Base-by-base conservation (phyloP, 495 filamentous ascomycete genomes). In the Delitschia confertaspora region DNA sequence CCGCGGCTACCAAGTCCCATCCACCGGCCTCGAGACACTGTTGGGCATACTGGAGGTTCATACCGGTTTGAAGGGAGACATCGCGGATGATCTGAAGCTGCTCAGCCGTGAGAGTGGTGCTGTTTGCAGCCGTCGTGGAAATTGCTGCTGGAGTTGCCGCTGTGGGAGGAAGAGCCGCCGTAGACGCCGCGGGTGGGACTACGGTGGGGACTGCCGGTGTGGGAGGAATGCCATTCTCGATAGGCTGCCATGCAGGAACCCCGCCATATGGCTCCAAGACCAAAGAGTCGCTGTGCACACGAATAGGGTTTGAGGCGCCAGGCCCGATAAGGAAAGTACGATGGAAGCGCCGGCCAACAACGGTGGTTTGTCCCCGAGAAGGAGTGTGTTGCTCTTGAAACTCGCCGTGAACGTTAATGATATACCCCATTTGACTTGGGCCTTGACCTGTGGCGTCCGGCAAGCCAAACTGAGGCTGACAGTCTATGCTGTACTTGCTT, bases 281-380 rank as follows among this genome's bases (percentile, higher is more conserved):
- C 33, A 93, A 69, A 55, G 85, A 75, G 61, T 96, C 89, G 58
- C 72, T 87, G 38, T 88, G 69, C 14, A 95, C 84, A 29, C 88
- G 72, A 29, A 95, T 76, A 3, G 72, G 70, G 14, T 69, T 51
- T 5, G 69, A 71, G 18, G 68, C 70, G 24, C 84, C 85, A 3
- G 87, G 87, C 0, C 86, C 85, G 14, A 96, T 68, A 31, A 88
- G 68, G 52, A 96, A 87, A 0, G 78, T 85, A 17, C 89, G 78
- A 47, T 89, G 83, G 64, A 95, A 96, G 51, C 81, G 85, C 47
- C 89, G 80, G 3, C 60, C 67, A 42, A 72, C 43, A 22, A 46
- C 33, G 10, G 70, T 20, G 74, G 71, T 14, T 56, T 67, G 42
- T 76, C 73, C 24, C 72, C 63, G 4, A 54, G 63, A 5, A n/a